phyloP scores from a whole-genome alignment of 306 rosid genomes.

The Castanea mollissima region DNA sequence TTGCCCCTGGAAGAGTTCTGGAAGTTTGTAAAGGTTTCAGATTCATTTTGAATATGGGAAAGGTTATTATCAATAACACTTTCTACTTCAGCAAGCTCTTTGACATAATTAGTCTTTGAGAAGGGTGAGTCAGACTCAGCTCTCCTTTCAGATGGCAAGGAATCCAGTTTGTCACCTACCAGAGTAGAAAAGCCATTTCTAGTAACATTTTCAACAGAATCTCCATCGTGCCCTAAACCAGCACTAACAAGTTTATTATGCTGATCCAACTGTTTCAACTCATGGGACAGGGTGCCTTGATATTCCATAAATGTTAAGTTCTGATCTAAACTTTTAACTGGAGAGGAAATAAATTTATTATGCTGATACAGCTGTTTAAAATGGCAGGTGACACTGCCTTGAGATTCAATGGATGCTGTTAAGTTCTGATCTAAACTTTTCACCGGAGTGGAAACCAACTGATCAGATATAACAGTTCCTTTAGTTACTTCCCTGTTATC shows the following conservation, averaged over 20 bases:
- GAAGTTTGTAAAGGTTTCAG: constrained; percentile 19
- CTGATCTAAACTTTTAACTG: constrained; percentile 25
- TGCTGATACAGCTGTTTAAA: constrained; percentile 32
- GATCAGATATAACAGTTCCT: constrained; percentile 15
- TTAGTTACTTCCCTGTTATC: constrained; percentile 21
- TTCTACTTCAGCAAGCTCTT: constrained; percentile 27
- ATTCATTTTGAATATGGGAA: constrained; percentile 25
- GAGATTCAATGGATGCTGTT: constrained; percentile 28
- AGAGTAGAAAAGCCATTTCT: constrained; percentile 12
- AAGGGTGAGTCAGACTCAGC: constrained; percentile 25
- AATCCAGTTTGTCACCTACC: constrained; percentile 25
- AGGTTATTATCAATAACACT: constrained; percentile 16
- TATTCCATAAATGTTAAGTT: constrained; percentile 24
- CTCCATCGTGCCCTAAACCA: constrained; percentile 24
- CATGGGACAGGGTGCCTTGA: constrained; percentile 24
- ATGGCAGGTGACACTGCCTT: constrained; percentile 20
- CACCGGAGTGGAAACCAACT: constrained; percentile 32
- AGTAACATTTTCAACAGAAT: constrained; percentile 1
- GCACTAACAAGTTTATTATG: constrained; percentile 21
- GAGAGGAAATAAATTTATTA: constrained; percentile 32
- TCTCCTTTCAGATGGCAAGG: constrained; percentile 16
- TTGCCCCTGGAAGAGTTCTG: constrained; percentile 25
- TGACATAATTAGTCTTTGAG: constrained; percentile 9
- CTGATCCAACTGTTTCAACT: constrained; percentile 32
- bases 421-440: constrained; percentile 22